Percentiles rank a stretch among this genome's conserved stretches.
Evolutionary conservation across 2,329 filamentous ascomycete species (phyloP).

Genomic region (Xylariaceae sp.): DNA sequence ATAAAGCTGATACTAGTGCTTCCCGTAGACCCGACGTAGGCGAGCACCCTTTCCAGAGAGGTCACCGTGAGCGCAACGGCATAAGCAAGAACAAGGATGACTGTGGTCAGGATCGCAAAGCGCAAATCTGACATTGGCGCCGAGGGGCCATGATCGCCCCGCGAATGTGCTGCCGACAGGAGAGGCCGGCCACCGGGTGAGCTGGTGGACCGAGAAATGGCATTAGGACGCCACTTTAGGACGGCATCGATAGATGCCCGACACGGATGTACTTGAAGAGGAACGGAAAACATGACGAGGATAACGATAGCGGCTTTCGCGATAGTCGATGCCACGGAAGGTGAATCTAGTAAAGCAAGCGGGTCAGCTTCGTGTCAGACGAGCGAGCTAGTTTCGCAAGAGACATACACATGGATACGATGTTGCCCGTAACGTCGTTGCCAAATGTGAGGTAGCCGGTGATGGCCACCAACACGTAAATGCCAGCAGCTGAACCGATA

Average conservation of each 20-base stretch:
- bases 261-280: conserved; percentile 91
- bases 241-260: conserved; percentile 92
- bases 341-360: conserved; percentile 52
- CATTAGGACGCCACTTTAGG: conserved; percentile 76
- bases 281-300: conserved; percentile 93
- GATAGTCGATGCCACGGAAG: conserved; percentile 78
- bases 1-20: conserved; percentile 97
- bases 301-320: conserved; percentile 93
- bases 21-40: conserved; percentile 91
- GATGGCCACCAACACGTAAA: conserved; percentile 87
- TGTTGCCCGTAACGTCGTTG: conserved; percentile 82
- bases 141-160: conserved; percentile 45
- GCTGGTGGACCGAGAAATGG: conserved; percentile 28
- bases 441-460: conserved; percentile 96
- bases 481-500: conserved; percentile 77
- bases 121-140: conserved; percentile 74
- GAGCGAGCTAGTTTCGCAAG: not conserved
- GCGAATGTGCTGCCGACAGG: conserved; percentile 27
- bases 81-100: conserved; percentile 79
- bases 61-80: conserved; percentile 84
- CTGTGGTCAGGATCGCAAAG: conserved; percentile 82
- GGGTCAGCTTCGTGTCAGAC: conserved; percentile 2
- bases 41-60: conserved; percentile 81
- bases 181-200: conserved; percentile 36
- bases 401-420: conserved; percentile 78